Conservation (phyloP, 108 stramenopile genomes). For the Fragilaria crotonensis region DNA sequence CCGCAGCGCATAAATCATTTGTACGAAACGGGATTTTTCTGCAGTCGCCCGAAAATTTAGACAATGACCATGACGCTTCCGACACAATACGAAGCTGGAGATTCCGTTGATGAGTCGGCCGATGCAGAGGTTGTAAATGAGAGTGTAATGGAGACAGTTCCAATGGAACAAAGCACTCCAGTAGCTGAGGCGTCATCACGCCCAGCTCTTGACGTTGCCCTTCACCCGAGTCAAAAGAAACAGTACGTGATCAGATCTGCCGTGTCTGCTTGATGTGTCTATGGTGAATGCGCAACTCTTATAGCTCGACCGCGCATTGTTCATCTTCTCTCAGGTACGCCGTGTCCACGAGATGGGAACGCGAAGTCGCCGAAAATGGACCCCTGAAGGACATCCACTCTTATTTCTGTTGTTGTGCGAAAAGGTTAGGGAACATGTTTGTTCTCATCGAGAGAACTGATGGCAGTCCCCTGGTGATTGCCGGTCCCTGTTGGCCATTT, state of each 20-base stretch:
- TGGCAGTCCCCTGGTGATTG: constrained; percentile 77
- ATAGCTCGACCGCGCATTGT: background rate
- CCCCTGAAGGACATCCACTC: constrained; percentile 48
- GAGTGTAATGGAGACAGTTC: background rate
- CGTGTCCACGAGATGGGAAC: constrained; percentile 83
- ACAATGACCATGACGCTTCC: too few relatives aligned
- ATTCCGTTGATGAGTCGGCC: background rate
- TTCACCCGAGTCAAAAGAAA: background rate
- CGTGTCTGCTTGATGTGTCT: background rate
- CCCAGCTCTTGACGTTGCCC: background rate
- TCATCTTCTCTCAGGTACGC: constrained; percentile 45
- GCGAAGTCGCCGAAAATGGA: constrained; percentile 35
- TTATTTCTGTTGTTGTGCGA: constrained; percentile 80
- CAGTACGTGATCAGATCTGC: background rate
- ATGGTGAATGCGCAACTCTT: background rate
- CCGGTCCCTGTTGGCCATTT: constrained; percentile 91
- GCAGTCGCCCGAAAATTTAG: too few relatives aligned
- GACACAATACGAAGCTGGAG: background rate
- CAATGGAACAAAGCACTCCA: background rate
- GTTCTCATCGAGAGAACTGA: constrained; percentile 57
- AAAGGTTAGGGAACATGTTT: constrained; percentile 80
- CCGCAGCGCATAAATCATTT: too few relatives aligned
- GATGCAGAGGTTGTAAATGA: background rate
- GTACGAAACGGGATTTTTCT: too few relatives aligned
- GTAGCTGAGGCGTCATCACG: background rate